Evolutionary conservation across 2,329 filamentous ascomycete species (phyloP).

Genomic region (Emmonsia crescens): DNA sequence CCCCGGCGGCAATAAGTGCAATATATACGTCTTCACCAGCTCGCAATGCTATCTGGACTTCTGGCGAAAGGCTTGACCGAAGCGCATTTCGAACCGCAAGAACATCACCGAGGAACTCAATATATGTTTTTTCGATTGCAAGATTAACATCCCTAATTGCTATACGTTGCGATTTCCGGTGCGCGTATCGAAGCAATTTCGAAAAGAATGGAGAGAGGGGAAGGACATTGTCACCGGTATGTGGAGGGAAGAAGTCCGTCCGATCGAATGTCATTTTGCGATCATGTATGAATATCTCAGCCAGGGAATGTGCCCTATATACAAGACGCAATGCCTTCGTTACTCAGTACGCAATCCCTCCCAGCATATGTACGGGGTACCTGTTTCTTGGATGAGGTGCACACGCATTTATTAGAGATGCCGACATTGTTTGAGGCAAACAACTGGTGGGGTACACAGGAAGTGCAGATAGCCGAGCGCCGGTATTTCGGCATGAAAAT

Average conservation of each 20-base stretch:
- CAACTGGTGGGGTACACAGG: background rate
- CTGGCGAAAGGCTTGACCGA: slow-evolving; percentile 4
- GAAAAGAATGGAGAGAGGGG: slow-evolving; percentile 21
- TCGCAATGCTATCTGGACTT: slow-evolving; percentile 10
- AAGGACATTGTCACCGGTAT: slow-evolving; percentile 17
- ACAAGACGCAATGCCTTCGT: background rate
- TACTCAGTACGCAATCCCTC: background rate
- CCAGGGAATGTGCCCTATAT: background rate
- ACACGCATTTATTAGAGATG: background rate
- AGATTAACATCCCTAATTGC: slow-evolving; percentile 14
- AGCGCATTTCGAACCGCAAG: slow-evolving; percentile 10
- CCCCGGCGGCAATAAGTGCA: slow-evolving; percentile 35
- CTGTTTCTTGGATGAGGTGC: no score
- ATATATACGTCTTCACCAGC: slow-evolving; percentile 21
- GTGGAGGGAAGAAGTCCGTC: slow-evolving; percentile 16
- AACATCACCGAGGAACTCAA: slow-evolving; percentile 12
- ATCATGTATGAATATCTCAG: background rate
- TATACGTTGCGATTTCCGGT: slow-evolving; percentile 14
- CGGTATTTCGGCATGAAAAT: slow-evolving; percentile 2
- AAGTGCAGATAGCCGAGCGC: background rate
- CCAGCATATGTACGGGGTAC: background rate
- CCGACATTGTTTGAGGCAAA: background rate
- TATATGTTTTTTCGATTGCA: slow-evolving; percentile 11
- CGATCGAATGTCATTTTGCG: slow-evolving; percentile 11
- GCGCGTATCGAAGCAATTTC: slow-evolving; percentile 17